These are phyloP conservation scores for Geotrichum fermentans DNA, from an alignment of 1,139 yeast genomes.

Conservation along the genomic window DNA sequence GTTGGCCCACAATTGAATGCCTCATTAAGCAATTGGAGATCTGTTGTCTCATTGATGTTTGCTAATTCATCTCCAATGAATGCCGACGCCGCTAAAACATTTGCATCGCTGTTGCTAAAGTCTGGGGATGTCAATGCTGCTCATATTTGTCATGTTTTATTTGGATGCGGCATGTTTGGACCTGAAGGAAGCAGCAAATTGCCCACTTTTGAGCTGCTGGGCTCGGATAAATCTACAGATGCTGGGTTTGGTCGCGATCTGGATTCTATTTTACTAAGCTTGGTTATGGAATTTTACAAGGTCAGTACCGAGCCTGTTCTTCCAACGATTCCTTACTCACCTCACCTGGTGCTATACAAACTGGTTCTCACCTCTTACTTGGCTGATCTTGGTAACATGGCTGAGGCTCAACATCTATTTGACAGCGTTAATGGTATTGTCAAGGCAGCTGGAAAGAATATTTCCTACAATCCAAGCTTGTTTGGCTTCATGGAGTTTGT, in stretches of 20 bases:
- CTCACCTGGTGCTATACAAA: constrained; percentile 54
- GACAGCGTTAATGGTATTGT: constrained; percentile 49
- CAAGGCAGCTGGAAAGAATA: constrained; percentile 44
- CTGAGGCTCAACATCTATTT: constrained; percentile 57
- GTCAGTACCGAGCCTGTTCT: constrained; percentile 25
- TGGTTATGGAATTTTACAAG: constrained; percentile 60
- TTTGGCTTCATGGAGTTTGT: constrained; percentile 40
- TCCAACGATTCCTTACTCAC: constrained; percentile 38
- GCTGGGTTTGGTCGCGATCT: constrained; percentile 36
- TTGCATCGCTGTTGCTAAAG: constrained; percentile 34
- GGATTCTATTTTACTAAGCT: constrained; percentile 53
- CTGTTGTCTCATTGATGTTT: constrained; percentile 34
- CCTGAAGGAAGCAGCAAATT: background rate
- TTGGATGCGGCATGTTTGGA: constrained; percentile 34
- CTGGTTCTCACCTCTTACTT: constrained; percentile 58
- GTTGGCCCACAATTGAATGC: constrained; percentile 16
- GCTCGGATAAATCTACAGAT: constrained; percentile 13
- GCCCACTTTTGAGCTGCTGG: constrained; percentile 14
- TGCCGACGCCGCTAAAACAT: constrained; percentile 32
- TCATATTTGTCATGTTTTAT: constrained; percentile 42
- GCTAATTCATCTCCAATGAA: constrained; percentile 35
- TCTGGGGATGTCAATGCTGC: constrained; percentile 36
- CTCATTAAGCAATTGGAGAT: constrained; percentile 35
- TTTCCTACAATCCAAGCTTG: constrained; percentile 41
- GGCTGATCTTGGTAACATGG: constrained; percentile 56